Evolutionary conservation across 176 grass and related monocot genomes (phyloP).

Genomic region (Lolium multiflorum): DNA sequence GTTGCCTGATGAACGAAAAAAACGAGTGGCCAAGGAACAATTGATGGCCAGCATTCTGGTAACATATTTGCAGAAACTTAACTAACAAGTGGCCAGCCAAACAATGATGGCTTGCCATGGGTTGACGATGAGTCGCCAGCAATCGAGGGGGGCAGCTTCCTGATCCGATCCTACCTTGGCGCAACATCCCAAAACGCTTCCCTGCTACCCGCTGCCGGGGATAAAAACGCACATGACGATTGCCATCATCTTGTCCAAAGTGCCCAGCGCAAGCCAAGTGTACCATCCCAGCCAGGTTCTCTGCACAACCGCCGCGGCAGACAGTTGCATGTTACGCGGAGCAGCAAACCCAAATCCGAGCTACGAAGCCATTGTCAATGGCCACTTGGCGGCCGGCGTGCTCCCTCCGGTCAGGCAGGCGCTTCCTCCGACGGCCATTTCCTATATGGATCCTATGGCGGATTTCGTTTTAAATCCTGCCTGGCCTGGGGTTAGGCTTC

Average conservation of each 20-base stretch:
- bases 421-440: neutral
- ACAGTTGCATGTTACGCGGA: constrained; percentile 50
- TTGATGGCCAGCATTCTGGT: neutral
- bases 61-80: neutral
- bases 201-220: constrained; percentile 26
- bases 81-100: neutral
- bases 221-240: constrained; percentile 57
- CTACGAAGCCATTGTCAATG: constrained; percentile 23
- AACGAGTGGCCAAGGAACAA: too few species aligned
- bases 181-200: constrained; percentile 47
- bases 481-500: neutral
- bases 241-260: constrained; percentile 33
- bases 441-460: neutral
- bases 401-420: constrained; percentile 32
- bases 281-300: constrained; percentile 33
- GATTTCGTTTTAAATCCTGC: neutral
- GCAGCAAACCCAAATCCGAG: constrained; percentile 19
- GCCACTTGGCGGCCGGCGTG: constrained; percentile 31
- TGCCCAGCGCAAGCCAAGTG: constrained; percentile 25
- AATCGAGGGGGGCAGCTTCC: constrained; percentile 19
- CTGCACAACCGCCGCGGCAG: constrained; percentile 45
- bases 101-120: neutral
- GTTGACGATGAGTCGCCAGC: constrained; percentile 27
- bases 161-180: constrained; percentile 28
- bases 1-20: neutral